phyloP scores from a whole-genome alignment of 225 moss, liverwort and hornwort genomes.

The Physcomitrium patens region DNA sequence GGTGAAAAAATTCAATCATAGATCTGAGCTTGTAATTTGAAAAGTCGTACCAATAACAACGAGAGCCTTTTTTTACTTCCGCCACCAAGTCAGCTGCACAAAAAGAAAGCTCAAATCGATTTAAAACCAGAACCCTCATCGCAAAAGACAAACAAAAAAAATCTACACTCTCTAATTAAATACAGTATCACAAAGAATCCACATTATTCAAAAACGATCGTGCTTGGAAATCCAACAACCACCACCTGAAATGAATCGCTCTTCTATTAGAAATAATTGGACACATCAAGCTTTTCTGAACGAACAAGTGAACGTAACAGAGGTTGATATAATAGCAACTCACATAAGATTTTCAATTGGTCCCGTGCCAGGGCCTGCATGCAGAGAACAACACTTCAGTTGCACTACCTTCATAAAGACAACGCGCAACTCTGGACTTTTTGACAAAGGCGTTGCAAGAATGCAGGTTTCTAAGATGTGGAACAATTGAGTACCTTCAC shows the following conservation, averaged over 20 bases:
- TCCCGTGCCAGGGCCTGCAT: conserved; percentile 68
- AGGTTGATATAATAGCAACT: conserved; percentile 27
- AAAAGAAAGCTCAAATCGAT: conserved; percentile 25
- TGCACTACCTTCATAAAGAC: conserved; percentile 12
- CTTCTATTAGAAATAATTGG: conserved; percentile 12
- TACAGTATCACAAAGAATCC: neutral
- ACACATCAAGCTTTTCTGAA: conserved; percentile 17
- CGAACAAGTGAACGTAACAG: neutral
- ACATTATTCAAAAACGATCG: neutral
- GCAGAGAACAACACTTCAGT: conserved; percentile 23
- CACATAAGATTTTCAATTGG: conserved; percentile 61
- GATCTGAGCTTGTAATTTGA: conserved; percentile 1
- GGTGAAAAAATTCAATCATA: neutral
- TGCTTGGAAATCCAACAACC: conserved; percentile 1
- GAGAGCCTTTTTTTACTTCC: conserved; percentile 57
- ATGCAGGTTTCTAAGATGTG: neutral
- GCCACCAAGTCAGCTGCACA: conserved; percentile 54
- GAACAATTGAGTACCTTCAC: conserved; percentile 45
- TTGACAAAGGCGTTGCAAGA: neutral
- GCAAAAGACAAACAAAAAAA: neutral
- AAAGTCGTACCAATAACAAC: conserved; percentile 64
- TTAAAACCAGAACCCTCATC: neutral
- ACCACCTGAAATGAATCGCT: conserved; percentile 5
- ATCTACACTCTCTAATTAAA: neutral
- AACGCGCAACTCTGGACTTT: neutral